Conservation (phyloP, 2,329 filamentous ascomycete genomes). For the Juglanconis oblonga region DNA sequence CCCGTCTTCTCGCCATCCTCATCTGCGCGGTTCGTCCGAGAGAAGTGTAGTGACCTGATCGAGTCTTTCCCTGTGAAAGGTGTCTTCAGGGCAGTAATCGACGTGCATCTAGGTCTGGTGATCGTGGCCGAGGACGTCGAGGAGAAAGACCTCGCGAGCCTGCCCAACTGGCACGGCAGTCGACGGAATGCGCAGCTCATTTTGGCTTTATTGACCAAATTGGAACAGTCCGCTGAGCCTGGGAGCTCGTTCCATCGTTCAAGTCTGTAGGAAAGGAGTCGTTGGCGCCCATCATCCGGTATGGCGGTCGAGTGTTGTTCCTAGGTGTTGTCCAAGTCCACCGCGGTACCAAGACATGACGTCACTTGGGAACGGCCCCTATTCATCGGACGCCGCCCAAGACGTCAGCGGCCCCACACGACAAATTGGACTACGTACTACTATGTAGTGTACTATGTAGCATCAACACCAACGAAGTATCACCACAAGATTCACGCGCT, state of each 20-base stretch:
- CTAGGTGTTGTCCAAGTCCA: neutral
- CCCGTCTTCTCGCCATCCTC: slow-evolving; percentile 27
- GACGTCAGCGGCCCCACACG: neutral
- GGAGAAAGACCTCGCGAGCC: slow-evolving; percentile 9
- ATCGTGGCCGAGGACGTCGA: neutral
- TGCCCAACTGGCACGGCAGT: slow-evolving; percentile 20
- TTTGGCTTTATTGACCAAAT: slow-evolving; percentile 4
- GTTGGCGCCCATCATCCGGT: neutral
- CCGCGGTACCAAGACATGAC: neutral
- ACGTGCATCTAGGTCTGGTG: neutral
- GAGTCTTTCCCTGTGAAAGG: neutral
- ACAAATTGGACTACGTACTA: too few species aligned
- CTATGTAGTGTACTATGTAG: too few species aligned
- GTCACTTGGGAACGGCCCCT: neutral
- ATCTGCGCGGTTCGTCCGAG: slow-evolving; percentile 4
- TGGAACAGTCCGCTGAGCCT: neutral
- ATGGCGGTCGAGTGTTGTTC: neutral
- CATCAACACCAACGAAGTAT: too few species aligned
- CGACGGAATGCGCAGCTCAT: slow-evolving; percentile 23
- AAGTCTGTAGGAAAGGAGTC: neutral
- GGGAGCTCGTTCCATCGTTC: neutral
- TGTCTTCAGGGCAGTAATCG: neutral
- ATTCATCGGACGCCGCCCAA: neutral
- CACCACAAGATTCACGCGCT: too few species aligned
- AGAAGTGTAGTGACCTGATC: neutral